phyloP scores from a whole-genome alignment of 176 grass and related monocot genomes.

The Rhynchospora breviuscula region DNA sequence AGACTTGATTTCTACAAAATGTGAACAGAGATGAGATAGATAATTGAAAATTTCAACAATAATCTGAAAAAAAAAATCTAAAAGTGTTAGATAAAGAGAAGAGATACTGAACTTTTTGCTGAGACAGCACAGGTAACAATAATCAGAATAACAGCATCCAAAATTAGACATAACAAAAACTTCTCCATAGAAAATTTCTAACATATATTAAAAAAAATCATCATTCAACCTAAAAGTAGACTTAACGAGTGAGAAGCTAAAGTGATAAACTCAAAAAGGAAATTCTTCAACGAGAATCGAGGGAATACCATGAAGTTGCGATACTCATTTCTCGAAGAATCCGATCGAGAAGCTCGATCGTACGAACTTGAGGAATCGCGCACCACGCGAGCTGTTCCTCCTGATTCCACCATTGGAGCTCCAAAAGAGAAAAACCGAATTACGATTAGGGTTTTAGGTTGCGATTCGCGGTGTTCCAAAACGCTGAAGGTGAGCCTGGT shows the following conservation, averaged over 20 bases:
- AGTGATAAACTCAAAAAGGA: neutral
- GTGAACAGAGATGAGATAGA: neutral
- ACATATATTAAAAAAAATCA: neutral
- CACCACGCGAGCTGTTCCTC: constrained; percentile 25
- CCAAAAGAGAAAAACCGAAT: no score
- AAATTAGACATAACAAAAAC: neutral
- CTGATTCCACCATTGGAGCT: constrained; percentile 37
- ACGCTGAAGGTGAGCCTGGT: no score
- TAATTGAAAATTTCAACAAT: neutral
- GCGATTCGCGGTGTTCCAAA: no score
- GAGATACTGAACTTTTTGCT: neutral
- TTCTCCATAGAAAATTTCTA: neutral
- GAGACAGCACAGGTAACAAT: neutral
- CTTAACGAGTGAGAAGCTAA: neutral
- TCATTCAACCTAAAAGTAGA: neutral
- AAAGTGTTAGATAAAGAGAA: neutral
- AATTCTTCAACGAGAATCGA: neutral
- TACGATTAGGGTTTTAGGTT: no score
- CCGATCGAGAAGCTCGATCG: constrained; percentile 4
- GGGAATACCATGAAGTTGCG: constrained; percentile 38
- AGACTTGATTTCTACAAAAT: constrained; percentile 53
- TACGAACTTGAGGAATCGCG: constrained; percentile 32
- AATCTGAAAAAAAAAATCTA: neutral
- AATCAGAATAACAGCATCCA: constrained; percentile 3
- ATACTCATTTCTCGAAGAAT: constrained; percentile 19